Base-by-base conservation (phyloP, 805 yeast genomes). In the Myxozyma neglecta region DNA sequence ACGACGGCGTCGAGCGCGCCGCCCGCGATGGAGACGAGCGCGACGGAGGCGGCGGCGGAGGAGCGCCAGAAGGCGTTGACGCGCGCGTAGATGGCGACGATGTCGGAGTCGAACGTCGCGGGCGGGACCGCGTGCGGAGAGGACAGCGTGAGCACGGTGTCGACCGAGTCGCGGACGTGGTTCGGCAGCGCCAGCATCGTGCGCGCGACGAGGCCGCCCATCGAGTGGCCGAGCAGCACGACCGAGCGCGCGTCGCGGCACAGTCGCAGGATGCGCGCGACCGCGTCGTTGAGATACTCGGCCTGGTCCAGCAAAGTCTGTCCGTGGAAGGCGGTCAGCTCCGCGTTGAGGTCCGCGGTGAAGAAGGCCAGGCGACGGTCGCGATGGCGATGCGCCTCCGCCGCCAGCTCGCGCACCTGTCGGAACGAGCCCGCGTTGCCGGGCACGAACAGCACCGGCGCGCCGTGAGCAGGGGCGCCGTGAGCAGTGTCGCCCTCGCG, bases 121-220 rank as follows among this genome's bases (percentile, higher is more conserved):
- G 99, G 97, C 0, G 97, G 88, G 0, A 90, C 89, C 0, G 91
- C 83, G 72, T 94, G 98, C 0, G 99, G 99, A 0, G 97, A 84
- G 0, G 97, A 87, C 42, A 93, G 76, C 0, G 97, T 92, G 32
- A 92, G 67, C 14, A 93, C 86, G 0, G 97, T 87, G 71, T 89
- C 91, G 24, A 94, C 85, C 1, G 97, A 87, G 32, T 81, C 83
- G 5, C 81, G 81, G 0, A 79, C 69, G 72, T 90, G 91, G 70
- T 90, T 92, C 0, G 90, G 88, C 56, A 93, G 75, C 0, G 96
- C 85, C 8, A 89, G 80, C 84, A 92, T 84, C 0, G 90, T 86
- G 61, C 98, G 80, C 2, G 97, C 88, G 0, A 94, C 98, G n/a
- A 93, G 83, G 2, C 99, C 99, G 46, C 99, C 99, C 99, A 93